Evolutionary conservation across 1,284 basidiomycete genomes (phyloP).

Genomic region (Mycosarcoma mackinlayi): DNA sequence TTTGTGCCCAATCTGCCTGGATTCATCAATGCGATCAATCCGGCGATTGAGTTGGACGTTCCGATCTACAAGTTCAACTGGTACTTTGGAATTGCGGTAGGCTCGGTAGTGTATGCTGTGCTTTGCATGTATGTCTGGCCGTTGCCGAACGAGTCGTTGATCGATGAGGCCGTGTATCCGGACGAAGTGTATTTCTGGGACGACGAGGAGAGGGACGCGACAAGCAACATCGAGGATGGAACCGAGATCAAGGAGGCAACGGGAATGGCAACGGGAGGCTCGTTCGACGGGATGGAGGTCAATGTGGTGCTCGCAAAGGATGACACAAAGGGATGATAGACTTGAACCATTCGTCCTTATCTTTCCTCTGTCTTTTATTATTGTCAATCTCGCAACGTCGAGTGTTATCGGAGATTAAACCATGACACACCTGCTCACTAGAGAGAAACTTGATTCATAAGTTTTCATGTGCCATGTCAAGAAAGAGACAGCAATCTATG

Average conservation of each 20-base stretch:
- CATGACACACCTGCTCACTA: too few relatives aligned
- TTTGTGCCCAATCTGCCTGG: slow-evolving; percentile 36
- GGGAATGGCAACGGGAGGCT: neutral
- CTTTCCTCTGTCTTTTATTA: too few relatives aligned
- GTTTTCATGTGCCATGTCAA: neutral
- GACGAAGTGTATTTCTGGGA: slow-evolving; percentile 23
- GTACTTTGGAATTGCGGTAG: slow-evolving; percentile 30
- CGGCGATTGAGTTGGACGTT: slow-evolving; percentile 12
- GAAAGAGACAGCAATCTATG: neutral
- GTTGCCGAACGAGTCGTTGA: slow-evolving; percentile 20
- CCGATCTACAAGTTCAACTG: slow-evolving; percentile 39
- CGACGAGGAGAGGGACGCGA: slow-evolving; percentile 5
- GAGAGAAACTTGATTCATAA: neutral
- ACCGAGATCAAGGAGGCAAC: neutral
- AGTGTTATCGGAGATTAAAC: too few relatives aligned
- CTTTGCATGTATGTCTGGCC: slow-evolving; percentile 25
- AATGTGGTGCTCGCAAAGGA: slow-evolving; percentile 12
- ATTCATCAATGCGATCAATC: slow-evolving; percentile 40
- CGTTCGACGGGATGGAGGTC: slow-evolving; percentile 20
- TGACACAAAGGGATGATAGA: neutral
- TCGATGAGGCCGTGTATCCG: slow-evolving; percentile 26
- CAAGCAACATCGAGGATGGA: slow-evolving; percentile 9
- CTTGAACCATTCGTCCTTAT: too few relatives aligned
- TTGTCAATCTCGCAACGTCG: too few relatives aligned
- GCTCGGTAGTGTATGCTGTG: slow-evolving; percentile 11